Conservation (phyloP, 2,329 filamentous ascomycete species). For the Arthrobotrys sphaeroides region DNA sequence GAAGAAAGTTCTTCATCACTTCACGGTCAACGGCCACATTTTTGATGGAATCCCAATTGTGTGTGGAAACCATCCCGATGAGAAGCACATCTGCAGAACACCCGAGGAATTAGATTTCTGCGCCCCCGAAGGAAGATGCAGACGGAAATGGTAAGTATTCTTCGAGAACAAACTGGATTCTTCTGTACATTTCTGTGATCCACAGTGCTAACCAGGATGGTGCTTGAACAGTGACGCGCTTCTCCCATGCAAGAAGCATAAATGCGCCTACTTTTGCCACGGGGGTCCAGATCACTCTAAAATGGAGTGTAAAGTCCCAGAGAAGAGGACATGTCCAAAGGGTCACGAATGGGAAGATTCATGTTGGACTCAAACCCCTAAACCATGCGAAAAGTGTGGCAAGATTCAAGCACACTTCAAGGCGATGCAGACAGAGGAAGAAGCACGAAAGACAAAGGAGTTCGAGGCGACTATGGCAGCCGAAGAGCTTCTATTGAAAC, state of each 20-base stretch:
- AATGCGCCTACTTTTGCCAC: conserved; percentile 72
- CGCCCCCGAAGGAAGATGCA: conserved; percentile 77
- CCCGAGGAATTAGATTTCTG: conserved; percentile 70
- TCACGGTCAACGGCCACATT: conserved; percentile 63
- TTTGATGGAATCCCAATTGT: conserved; percentile 70
- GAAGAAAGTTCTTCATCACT: conserved; percentile 66
- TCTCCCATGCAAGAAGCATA: conserved; percentile 70
- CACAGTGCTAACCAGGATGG: neutral
- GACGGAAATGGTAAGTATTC: conserved; percentile 68
- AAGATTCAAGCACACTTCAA: conserved; percentile 57
- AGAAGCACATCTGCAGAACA: conserved; percentile 63
- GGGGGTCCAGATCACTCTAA: conserved; percentile 69
- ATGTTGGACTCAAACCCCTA: conserved; percentile 64
- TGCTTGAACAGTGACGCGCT: conserved; percentile 62
- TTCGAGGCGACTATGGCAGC: conserved; percentile 65
- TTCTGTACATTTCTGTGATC: neutral
- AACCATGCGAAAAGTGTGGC: conserved; percentile 65
- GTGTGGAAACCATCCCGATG: conserved; percentile 70
- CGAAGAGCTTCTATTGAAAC: conserved; percentile 63
- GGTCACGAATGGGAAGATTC: conserved; percentile 68
- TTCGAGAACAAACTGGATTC: neutral
- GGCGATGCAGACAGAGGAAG: conserved; percentile 64
- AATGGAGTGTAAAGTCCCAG: conserved; percentile 67
- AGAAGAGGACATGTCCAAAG: conserved; percentile 63
- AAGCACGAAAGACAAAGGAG: conserved; percentile 57